Evolutionary conservation across 768 basidiomycete species (phyloP).

Genomic region (Asterophora parasitica): DNA sequence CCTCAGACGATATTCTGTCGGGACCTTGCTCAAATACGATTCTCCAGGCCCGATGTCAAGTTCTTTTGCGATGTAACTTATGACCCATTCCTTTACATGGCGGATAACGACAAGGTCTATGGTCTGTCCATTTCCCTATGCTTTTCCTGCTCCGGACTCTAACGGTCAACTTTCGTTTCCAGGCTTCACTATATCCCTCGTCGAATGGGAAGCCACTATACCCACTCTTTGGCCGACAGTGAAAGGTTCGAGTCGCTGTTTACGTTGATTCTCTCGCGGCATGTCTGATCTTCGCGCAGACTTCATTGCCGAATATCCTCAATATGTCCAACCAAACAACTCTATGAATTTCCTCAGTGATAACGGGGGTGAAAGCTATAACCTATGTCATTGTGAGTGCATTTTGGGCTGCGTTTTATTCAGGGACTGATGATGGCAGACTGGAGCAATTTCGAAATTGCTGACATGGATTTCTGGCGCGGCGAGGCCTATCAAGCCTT

Average conservation of each 20-base stretch:
- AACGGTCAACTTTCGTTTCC: neutral
- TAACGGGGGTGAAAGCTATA: slow-evolving; percentile 59
- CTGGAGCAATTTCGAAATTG: slow-evolving; percentile 94
- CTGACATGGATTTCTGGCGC: slow-evolving; percentile 85
- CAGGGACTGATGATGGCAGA: slow-evolving; percentile 32
- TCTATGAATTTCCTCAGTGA: slow-evolving; percentile 73
- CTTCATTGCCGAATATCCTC: slow-evolving; percentile 60
- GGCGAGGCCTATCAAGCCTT: slow-evolving; percentile 77
- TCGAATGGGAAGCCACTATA: slow-evolving; percentile 78
- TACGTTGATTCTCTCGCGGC: neutral
- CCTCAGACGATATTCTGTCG: slow-evolving; percentile 1
- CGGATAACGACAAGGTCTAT: slow-evolving; percentile 51
- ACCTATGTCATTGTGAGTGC: slow-evolving; percentile 60
- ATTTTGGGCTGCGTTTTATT: neutral
- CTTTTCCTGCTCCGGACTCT: neutral
- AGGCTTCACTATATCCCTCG: slow-evolving; percentile 78
- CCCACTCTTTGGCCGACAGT: slow-evolving; percentile 74
- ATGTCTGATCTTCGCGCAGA: slow-evolving; percentile 33
- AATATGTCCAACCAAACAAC: slow-evolving; percentile 59
- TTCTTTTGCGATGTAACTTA: slow-evolving; percentile 73
- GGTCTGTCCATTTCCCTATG: slow-evolving; percentile 23
- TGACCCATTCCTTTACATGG: slow-evolving; percentile 81
- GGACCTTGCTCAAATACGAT: slow-evolving; percentile 2
- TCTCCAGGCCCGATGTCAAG: slow-evolving; percentile 62
- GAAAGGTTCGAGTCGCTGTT: slow-evolving; percentile 41